Conservation (phyloP, 2,329 filamentous ascomycete genomes). For the Hypoxylon sp. region DNA sequence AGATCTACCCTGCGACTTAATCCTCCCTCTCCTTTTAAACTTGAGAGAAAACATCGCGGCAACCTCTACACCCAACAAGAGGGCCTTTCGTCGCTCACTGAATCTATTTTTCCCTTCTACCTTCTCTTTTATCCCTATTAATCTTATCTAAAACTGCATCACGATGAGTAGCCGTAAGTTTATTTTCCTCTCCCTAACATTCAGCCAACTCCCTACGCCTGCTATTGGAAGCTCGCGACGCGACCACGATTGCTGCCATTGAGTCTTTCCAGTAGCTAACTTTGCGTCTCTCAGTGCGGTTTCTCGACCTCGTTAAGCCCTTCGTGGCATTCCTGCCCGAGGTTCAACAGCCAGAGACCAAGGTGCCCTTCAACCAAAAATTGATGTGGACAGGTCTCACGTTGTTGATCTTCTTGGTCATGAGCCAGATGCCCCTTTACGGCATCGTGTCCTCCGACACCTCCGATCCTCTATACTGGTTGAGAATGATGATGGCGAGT, state of each 20-base stretch:
- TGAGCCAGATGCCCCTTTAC: constrained; percentile 99
- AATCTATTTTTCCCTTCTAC: constrained; percentile 42
- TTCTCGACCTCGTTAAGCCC: constrained; percentile 99
- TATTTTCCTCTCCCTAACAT: constrained; percentile 23
- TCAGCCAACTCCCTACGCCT: constrained; percentile 15
- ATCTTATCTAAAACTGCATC: constrained; percentile 40
- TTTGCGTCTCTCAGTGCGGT: constrained; percentile 78
- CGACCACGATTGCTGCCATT: constrained; percentile 44
- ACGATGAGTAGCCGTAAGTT: constrained; percentile 59
- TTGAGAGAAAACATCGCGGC: constrained; percentile 49
- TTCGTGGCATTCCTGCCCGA: constrained; percentile 99
- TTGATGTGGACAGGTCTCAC: constrained; percentile 96
- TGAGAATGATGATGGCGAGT: constrained; percentile 99
- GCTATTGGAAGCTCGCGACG: constrained; percentile 32
- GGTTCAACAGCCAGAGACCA: constrained; percentile 98
- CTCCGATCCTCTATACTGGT: constrained; percentile 98
- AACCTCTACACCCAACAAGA: constrained; percentile 50
- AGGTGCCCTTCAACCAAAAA: constrained; percentile 99
- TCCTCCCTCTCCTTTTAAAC: constrained; percentile 51
- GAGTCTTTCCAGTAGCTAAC: constrained; percentile 46
- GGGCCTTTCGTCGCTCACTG: constrained; percentile 51
- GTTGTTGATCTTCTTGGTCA: constrained; percentile 98
- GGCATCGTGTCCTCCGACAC: constrained; percentile 99
- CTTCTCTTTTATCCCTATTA: constrained; percentile 45
- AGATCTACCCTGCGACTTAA: constrained; percentile 47